Evolutionary conservation across 768 basidiomycete species (phyloP).

Genomic region (Collybia nuda): DNA sequence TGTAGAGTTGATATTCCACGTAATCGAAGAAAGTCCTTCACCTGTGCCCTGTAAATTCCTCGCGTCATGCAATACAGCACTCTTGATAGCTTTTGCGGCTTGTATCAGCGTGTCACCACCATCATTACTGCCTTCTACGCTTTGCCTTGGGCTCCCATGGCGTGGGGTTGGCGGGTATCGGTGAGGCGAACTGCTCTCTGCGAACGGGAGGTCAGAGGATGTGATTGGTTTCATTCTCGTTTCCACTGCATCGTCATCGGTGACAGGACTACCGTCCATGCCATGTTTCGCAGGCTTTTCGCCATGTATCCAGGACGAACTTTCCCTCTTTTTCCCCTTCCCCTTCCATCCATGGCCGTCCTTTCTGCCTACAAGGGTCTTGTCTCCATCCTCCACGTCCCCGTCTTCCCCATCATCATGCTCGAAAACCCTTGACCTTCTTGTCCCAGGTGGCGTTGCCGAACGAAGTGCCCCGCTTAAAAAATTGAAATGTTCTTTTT

Average conservation of each 20-base stretch:
- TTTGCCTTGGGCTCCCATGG: neutral
- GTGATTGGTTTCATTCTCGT: neutral
- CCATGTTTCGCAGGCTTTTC: slow-evolving; percentile 1
- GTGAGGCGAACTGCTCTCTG: slow-evolving; percentile 22
- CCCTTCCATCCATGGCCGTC: slow-evolving; percentile 1
- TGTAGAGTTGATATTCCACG: slow-evolving; percentile 54
- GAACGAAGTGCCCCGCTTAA: slow-evolving; percentile 28
- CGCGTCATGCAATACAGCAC: slow-evolving; percentile 75
- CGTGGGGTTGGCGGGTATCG: slow-evolving; percentile 39
- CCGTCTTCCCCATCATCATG: slow-evolving; percentile 8
- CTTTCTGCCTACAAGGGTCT: slow-evolving; percentile 6
- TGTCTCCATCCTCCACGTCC: slow-evolving; percentile 17
- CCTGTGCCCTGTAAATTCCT: slow-evolving; percentile 61
- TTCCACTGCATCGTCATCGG: no score
- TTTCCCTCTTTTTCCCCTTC: slow-evolving; percentile 16
- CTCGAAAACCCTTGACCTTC: slow-evolving; percentile 10
- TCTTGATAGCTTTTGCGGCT: slow-evolving; percentile 66
- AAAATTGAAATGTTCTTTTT: slow-evolving; percentile 45
- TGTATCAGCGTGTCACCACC: slow-evolving; percentile 43
- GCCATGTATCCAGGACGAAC: slow-evolving; percentile 9
- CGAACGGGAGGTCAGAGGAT: slow-evolving; percentile 13
- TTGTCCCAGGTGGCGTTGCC: slow-evolving; percentile 14
- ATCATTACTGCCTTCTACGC: slow-evolving; percentile 9
- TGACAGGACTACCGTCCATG: neutral
- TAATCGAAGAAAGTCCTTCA: slow-evolving; percentile 38